Evolutionary conservation across 1,284 basidiomycete species (phyloP).

Genomic region (Singerocomus rubriflavus): DNA sequence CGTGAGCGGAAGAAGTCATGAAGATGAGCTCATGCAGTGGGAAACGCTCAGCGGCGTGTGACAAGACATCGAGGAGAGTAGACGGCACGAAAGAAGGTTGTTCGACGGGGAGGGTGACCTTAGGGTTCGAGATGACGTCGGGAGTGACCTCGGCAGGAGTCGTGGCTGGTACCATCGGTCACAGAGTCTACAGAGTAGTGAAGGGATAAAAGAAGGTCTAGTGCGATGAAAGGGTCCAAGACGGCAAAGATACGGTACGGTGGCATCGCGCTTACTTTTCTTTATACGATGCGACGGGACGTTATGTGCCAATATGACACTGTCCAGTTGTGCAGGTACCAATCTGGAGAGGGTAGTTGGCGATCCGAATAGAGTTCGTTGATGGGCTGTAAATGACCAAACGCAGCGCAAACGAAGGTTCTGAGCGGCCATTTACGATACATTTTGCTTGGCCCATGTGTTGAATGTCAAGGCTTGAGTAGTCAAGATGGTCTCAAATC

Average conservation of each 20-base stretch:
- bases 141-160: constrained; percentile 1
- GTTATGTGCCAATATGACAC: not conserved
- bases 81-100: constrained; percentile 5
- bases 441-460: constrained; percentile 1
- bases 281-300: constrained; percentile 7
- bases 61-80: constrained; percentile 22
- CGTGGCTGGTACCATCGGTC: constrained; percentile 12
- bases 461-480: not conserved
- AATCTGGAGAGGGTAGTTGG: not conserved
- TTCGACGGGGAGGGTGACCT: constrained; percentile 2
- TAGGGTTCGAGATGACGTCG: constrained; percentile 2
- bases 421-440: constrained; percentile 4
- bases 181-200: not conserved
- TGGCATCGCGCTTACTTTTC: not conserved
- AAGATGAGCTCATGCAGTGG: constrained; percentile 26
- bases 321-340: not conserved
- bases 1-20: constrained; percentile 28
- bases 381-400: constrained; percentile 11
- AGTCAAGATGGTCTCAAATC: not conserved
- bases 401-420: constrained; percentile 1
- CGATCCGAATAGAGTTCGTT: not conserved
- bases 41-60: constrained; percentile 16
- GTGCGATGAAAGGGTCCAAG: not conserved
- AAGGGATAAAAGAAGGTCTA: not conserved
- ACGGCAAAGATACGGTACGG: not conserved